A percentile compares a stretch with the other conserved stretches of the same genome.
phyloP scores from a whole-genome alignment of 352 stramenopile species.

The Saprolegnia parasitica region DNA sequence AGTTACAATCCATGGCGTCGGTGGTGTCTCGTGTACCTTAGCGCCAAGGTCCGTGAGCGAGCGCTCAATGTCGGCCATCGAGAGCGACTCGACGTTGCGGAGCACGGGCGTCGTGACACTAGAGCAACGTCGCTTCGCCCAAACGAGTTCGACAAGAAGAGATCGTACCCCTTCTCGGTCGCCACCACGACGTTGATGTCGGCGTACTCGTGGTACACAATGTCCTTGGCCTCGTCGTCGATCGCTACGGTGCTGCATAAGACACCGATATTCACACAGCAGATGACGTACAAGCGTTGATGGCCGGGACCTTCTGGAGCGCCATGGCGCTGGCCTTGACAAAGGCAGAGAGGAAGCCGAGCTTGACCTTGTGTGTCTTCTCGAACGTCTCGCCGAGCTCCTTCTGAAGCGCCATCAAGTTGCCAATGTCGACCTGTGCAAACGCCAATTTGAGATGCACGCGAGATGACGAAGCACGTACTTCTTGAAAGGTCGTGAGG shows the following conservation, averaged over 20 bases:
- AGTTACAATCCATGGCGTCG: not conserved
- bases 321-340: conserved; percentile 94
- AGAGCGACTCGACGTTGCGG: conserved; percentile 95
- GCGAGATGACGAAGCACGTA: conserved; percentile 26
- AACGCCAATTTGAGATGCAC: conserved; percentile 9
- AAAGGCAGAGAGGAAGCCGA: conserved; percentile 99
- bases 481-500: conserved; percentile 99
- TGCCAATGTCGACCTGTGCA: conserved; percentile 88
- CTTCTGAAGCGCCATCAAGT: conserved; percentile 91
- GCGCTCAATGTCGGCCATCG: conserved; percentile 95
- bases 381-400: conserved; percentile 92
- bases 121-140: conserved; percentile 15
- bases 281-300: conserved; percentile 91
- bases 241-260: conserved; percentile 66
- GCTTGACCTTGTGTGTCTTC: conserved; percentile 95
- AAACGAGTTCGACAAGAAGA: not conserved
- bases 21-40: conserved; percentile 5
- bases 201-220: conserved; percentile 98
- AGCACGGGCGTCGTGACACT: conserved; percentile 98
- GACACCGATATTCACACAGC: conserved; percentile 15
- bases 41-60: conserved; percentile 87
- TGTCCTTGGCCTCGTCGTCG: conserved; percentile 97
- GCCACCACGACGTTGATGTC: conserved; percentile 98
- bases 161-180: conserved; percentile 82
- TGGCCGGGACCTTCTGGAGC: conserved; percentile 90